Evolutionary conservation across 2,329 filamentous ascomycete genomes (phyloP), one percentile per base, ranked within the genome.

Genomic region (Bipolaris victoriae): DNA sequence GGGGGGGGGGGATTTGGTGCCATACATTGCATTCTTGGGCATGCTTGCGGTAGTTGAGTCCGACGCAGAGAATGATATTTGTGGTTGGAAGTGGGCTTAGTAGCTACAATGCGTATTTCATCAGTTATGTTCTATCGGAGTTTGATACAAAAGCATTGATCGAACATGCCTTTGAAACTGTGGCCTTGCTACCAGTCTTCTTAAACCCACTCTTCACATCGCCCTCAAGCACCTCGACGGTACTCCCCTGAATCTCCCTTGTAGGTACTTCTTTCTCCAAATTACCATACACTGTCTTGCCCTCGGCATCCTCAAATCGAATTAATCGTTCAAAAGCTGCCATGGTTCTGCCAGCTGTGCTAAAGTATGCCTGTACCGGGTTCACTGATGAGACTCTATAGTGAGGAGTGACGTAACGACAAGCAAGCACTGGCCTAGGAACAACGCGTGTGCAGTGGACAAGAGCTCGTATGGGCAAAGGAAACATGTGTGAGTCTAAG

Each of bases 11-110:
- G 15, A 0, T 13, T 10, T n/a, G 9, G 31, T 10, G n/a, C 10
- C 60, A 29, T 50, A 73, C 70, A 33, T 71, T 71, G 37, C 65
- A 63, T 58, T 76, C 74, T 44, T 71, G 64, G 3, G 73, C 73
- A 59, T 76, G 74, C 33, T 67, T 56, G 16, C 62, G 59, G 63
- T 76, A 76, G 53, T 76, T 76, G 18, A 76, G 57, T 2, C 74
- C 74, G 13, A 76, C 68, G 55, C 74, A 75, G 35, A 70, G 62
- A 36, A 76, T 58, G 6, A 74, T 71, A 35, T 69, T 69, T n/a
- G 68, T 68, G 11, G 51, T 57, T 1, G 68, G 63, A 1, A 76
- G 43, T 1, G 74, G 74, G 49, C 57, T 63, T 1, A 76, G 60
- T 11, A 76, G 58, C 68, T 57, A 36, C 18, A 7, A n/a, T 9